Base-by-base conservation (phyloP, 1,139 yeast genomes). In the Taphrina betulina region DNA sequence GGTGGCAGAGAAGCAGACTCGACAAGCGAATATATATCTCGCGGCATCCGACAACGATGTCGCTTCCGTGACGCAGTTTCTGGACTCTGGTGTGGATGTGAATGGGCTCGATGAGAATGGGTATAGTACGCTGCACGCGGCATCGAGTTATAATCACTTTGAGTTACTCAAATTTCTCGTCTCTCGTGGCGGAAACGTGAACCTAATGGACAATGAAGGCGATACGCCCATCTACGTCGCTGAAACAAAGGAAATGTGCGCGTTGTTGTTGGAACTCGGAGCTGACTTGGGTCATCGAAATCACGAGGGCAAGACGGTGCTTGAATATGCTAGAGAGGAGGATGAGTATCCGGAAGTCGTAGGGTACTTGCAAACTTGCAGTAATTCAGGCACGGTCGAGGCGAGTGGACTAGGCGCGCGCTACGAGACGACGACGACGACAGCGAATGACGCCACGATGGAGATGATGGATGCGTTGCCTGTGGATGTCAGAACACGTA, bases 181-280 rank as follows among this genome's bases (percentile, higher is more conserved):
- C 20, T 69, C 75, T 23, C 67, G 70, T 35, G 85, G 87, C 1
- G 98, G 96, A 3, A 82, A 92, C 66, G 78, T 88, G 26, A 88
- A 92, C 68, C 73, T 90, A 35, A 81, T 76, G 60, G 99, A 92
- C 64, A 73, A 73, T 29, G 98, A 94, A 64, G 97, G 98, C 0
- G 99, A 92, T 65, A 85, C 97, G 0, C 97, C 98, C 0, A 74
- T 92, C 61, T 97, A 92, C 68, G 95, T 89, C 62, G 88, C 82
- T 24, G 98, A 94, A 67, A 85, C 82, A 58, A 71, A 78, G 0
- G 72, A 68, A 1, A 77, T 81, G 1, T 96, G 95, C 1, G 78
- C 77, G 63, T 66, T 75, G 33, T 71, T 92, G 58, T 75, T 92
- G 0, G 85, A 81, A 10, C 33, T 41, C 22, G 51, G 58, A 5